These are phyloP conservation scores for Plasmodium fragile DNA, from an alignment of 169 alveolate species.

Conservation along the genomic window DNA sequence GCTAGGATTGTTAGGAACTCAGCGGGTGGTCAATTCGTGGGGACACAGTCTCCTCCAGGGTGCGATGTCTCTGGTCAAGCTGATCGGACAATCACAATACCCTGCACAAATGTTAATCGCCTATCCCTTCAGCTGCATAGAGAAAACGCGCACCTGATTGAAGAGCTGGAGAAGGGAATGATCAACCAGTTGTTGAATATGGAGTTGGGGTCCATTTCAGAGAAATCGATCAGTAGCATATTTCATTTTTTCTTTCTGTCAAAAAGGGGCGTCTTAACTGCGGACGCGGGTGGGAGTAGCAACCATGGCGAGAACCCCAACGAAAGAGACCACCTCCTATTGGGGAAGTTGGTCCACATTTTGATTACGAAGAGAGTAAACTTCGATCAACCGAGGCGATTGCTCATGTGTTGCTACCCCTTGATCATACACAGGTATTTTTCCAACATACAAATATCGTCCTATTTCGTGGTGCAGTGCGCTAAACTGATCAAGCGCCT, in stretches of 20 bases:
- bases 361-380: constrained; percentile 33
- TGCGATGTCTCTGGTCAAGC: neutral
- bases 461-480: constrained; percentile 57
- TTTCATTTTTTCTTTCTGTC: constrained; percentile 61
- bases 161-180: constrained; percentile 26
- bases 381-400: constrained; percentile 32
- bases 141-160: constrained; percentile 15
- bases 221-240: constrained; percentile 52
- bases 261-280: constrained; percentile 2
- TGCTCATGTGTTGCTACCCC: constrained; percentile 65
- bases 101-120: neutral
- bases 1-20: neutral
- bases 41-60: neutral
- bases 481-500: constrained; percentile 37
- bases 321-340: constrained; percentile 18
- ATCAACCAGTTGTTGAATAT: constrained; percentile 9
- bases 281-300: neutral
- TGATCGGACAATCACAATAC: neutral
- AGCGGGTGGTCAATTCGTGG: neutral
- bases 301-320: neutral
- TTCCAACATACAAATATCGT: constrained; percentile 36
- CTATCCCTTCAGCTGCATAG: neutral
- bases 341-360: constrained; percentile 20
- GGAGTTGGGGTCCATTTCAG: constrained; percentile 20
- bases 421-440: constrained; percentile 64